Conservation (phyloP, 2,329 filamentous ascomycete species). For the Nothophaeocryptopus gaeumannii region DNA sequence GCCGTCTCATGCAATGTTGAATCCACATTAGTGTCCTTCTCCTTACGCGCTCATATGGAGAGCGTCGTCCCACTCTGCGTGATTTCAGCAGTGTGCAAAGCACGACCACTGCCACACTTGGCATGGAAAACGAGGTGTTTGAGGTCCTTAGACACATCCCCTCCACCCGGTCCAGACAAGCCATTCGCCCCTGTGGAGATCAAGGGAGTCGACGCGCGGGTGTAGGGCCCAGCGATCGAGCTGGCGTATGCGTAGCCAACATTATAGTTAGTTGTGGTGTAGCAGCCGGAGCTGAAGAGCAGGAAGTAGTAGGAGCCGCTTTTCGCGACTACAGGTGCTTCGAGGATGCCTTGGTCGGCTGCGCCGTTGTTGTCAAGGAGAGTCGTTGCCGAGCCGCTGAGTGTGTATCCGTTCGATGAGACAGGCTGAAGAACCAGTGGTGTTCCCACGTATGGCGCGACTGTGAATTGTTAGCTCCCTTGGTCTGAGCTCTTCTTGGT, state of each 20-base stretch:
- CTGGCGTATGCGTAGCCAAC: constrained; percentile 35
- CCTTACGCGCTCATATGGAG: neutral
- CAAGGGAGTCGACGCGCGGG: constrained; percentile 25
- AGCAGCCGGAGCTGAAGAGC: constrained; percentile 38
- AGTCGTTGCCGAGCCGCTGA: constrained; percentile 25
- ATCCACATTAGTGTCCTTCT: neutral
- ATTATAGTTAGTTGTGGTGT: constrained; percentile 32
- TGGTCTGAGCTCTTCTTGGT: constrained; percentile 8
- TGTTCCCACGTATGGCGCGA: constrained; percentile 31
- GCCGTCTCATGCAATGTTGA: too few species aligned
- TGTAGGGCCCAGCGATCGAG: constrained; percentile 34
- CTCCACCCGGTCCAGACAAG: constrained; percentile 33
- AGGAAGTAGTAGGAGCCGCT: constrained; percentile 34
- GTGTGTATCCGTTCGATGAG: constrained; percentile 31
- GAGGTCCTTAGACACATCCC: constrained; percentile 30
- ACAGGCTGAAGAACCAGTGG: constrained; percentile 35
- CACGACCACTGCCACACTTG: constrained; percentile 23
- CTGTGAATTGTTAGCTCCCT: constrained; percentile 12
- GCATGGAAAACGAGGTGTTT: constrained; percentile 36
- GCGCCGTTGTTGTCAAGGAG: constrained; percentile 33
- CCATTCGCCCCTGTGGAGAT: constrained; percentile 31
- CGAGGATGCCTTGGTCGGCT: constrained; percentile 33
- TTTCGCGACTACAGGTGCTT: constrained; percentile 33
- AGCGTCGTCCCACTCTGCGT: constrained; percentile 4
- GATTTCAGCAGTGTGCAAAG: constrained; percentile 22